phyloP scores from a whole-genome alignment of 306 rosid genomes.

The Cucurbita argyrosperma region DNA sequence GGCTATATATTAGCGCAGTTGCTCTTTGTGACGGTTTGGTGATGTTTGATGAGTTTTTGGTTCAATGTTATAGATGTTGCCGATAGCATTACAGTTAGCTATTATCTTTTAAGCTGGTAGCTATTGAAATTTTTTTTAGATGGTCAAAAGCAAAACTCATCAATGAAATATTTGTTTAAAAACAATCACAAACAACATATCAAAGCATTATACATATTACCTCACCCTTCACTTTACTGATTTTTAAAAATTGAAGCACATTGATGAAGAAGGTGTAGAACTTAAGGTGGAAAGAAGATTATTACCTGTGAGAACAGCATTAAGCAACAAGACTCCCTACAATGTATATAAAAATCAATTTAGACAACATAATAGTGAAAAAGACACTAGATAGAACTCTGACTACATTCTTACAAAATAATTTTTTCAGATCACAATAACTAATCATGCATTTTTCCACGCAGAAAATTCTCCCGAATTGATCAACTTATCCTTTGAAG shows the following conservation, averaged over 20 bases:
- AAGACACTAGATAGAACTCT: not conserved
- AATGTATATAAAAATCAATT: constrained; percentile 13
- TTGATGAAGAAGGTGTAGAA: not conserved
- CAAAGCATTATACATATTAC: not conserved
- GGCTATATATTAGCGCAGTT: not conserved
- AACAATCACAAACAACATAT: not conserved
- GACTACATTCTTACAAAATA: not conserved
- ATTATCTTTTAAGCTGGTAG: not conserved
- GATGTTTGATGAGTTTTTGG: not conserved
- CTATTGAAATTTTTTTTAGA: not conserved
- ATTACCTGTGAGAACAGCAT: constrained; percentile 90
- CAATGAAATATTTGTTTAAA: not conserved
- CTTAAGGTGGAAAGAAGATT: not conserved
- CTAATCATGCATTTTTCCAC: not conserved
- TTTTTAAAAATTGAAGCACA: not conserved
- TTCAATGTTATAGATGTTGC: not conserved
- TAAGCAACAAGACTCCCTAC: constrained; percentile 90
- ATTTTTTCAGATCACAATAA: not conserved
- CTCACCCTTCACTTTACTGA: not conserved
- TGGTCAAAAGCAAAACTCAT: not conserved
- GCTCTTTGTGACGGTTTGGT: not conserved
- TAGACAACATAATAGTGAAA: constrained; percentile 2
- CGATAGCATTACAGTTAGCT: not conserved
- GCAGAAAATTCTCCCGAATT: not conserved
- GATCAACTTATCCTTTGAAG: not conserved